A percentile compares a stretch with the other conserved stretches of the same genome.
Conservation (phyloP, 352 stramenopile genomes). For the Globisporangium uncinulatum region DNA sequence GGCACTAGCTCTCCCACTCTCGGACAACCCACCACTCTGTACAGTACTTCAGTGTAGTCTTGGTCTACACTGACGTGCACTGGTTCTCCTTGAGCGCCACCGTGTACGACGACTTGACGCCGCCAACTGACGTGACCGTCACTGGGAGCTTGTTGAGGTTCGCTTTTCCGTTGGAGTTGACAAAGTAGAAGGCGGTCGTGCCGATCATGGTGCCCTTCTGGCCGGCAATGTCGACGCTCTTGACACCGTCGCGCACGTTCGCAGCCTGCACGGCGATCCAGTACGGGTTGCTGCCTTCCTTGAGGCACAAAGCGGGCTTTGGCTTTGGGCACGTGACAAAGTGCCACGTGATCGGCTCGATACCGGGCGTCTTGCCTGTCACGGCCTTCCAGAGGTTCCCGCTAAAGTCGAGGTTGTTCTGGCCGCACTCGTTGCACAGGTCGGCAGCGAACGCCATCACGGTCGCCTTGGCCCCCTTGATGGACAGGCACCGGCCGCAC, state of each 20-base stretch:
- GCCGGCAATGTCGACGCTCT: slow-evolving; percentile 5
- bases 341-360: slow-evolving; percentile 10
- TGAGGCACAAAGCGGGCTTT: slow-evolving; percentile 10
- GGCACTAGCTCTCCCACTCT: not conserved
- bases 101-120: slow-evolving; percentile 7
- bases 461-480: slow-evolving; percentile 10
- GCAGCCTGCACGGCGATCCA: slow-evolving; percentile 12
- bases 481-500: slow-evolving; percentile 10
- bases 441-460: slow-evolving; percentile 13
- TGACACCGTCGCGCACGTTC: slow-evolving; percentile 12
- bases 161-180: slow-evolving; percentile 3
- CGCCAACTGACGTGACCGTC: slow-evolving; percentile 6
- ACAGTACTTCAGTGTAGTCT: too few species aligned
- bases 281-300: slow-evolving; percentile 11
- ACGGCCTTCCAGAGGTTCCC: slow-evolving; percentile 10
- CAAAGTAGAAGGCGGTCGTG: slow-evolving; percentile 14
- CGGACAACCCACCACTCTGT: too few species aligned
- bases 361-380: slow-evolving; percentile 9
- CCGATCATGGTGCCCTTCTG: slow-evolving; percentile 7
- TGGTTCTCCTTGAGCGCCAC: slow-evolving; percentile 11
- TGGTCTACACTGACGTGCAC: slow-evolving; percentile 6
- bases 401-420: slow-evolving; percentile 15
- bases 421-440: slow-evolving; percentile 10
- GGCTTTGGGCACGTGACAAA: slow-evolving; percentile 8
- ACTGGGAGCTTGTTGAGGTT: slow-evolving; percentile 8